A percentile compares a stretch with the other conserved stretches of the same genome.
phyloP scores from a whole-genome alignment of 768 basidiomycete species.

The Trametes cubensis region DNA sequence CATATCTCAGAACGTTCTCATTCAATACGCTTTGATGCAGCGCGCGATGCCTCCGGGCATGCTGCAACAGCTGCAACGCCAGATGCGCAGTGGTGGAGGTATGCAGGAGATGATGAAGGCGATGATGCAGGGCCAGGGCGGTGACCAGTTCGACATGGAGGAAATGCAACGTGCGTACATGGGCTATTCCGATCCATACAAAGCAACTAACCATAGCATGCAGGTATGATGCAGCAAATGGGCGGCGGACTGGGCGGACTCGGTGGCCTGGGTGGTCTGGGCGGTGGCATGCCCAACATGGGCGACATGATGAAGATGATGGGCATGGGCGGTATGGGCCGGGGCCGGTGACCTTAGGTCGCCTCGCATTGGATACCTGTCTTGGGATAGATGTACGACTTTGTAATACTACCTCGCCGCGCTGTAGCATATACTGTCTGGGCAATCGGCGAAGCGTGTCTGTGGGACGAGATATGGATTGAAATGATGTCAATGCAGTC shows the following conservation, averaged over 20 bases:
- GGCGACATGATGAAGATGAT: constrained; percentile 87
- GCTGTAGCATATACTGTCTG: constrained; percentile 15
- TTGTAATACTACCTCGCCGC: constrained; percentile 12
- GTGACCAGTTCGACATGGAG: constrained; percentile 89
- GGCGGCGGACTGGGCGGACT: constrained; percentile 55
- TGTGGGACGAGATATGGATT: background rate
- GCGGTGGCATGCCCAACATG: constrained; percentile 69
- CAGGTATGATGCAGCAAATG: constrained; percentile 90
- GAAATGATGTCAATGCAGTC: too few relatives aligned
- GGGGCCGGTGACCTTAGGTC: constrained; percentile 9
- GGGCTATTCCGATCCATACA: background rate
- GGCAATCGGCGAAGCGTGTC: background rate
- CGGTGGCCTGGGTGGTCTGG: constrained; percentile 64
- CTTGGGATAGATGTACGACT: constrained; percentile 21
- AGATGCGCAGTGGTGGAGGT: constrained; percentile 78
- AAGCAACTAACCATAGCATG: constrained; percentile 7
- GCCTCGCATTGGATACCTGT: constrained; percentile 17
- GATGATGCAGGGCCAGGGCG: constrained; percentile 95
- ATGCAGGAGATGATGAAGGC: constrained; percentile 99
- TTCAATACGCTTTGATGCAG: constrained; percentile 39
- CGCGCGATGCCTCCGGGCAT: constrained; percentile 94
- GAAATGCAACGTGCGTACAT: constrained; percentile 83
- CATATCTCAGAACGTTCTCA: background rate
- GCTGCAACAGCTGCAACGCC: constrained; percentile 90
- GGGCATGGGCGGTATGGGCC: constrained; percentile 51